Percentiles rank a stretch among this genome's conserved stretches.
These are phyloP conservation scores for Lotus japonicus DNA, from an alignment of 306 rosid species.

Conservation along the genomic window DNA sequence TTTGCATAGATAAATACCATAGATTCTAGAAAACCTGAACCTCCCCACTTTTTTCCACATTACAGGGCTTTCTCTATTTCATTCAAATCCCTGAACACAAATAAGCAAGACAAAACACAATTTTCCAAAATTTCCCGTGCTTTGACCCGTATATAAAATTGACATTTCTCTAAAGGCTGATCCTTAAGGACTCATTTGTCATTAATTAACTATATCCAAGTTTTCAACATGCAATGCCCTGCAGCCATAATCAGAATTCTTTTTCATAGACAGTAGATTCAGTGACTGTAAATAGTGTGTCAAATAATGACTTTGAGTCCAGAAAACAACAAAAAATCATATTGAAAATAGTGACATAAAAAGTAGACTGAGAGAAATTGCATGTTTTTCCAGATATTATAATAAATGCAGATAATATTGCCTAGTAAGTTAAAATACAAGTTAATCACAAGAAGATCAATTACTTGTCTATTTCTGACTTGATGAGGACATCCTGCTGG, in stretches of 20 bases:
- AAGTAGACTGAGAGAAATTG: background rate
- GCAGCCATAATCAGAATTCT: background rate
- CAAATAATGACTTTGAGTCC: too few species aligned
- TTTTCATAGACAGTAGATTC: too few species aligned
- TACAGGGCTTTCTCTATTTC: too few species aligned
- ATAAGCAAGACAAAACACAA: too few species aligned
- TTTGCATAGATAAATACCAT: background rate
- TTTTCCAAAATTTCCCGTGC: background rate
- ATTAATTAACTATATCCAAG: background rate
- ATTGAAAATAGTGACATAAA: background rate
- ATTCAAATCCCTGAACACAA: too few species aligned
- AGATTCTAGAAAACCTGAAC: background rate
- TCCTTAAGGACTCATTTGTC: background rate
- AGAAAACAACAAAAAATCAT: too few species aligned
- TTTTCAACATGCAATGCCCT: background rate
- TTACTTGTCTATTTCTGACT: slow-evolving; percentile 72
- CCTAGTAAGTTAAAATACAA: background rate
- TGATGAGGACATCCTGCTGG: slow-evolving; percentile 84
- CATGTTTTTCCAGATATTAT: background rate
- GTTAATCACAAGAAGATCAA: slow-evolving; percentile 10
- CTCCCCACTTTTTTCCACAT: background rate
- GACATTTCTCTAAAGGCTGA: background rate
- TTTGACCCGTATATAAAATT: background rate
- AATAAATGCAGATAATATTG: background rate
- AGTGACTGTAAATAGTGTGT: too few species aligned